These are phyloP conservation scores for Candida sp. DNA, from an alignment of 1,139 yeast species.

Conservation along the genomic window DNA sequence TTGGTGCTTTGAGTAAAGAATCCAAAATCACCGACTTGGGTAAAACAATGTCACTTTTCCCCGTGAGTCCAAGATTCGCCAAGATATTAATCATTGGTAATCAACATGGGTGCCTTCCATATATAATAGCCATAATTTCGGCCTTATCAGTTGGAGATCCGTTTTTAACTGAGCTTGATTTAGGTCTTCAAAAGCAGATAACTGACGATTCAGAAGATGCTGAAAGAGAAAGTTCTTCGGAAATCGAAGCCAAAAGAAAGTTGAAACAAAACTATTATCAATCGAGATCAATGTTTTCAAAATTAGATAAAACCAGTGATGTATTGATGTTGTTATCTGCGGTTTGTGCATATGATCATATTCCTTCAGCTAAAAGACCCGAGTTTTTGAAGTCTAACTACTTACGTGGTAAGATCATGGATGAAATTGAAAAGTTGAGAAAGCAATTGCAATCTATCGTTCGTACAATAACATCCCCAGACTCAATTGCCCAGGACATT, in stretches of 20 bases:
- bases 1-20: constrained; percentile 73
- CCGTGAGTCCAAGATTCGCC: constrained; percentile 90
- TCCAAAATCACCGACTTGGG: constrained; percentile 73
- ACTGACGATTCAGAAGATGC: constrained; percentile 28
- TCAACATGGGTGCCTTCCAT: constrained; percentile 82
- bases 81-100: constrained; percentile 87
- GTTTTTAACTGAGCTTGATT: constrained; percentile 68
- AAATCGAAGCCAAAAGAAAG: constrained; percentile 36
- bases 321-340: constrained; percentile 75
- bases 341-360: constrained; percentile 85
- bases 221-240: constrained; percentile 30
- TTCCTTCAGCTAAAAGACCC: constrained; percentile 42
- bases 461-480: constrained; percentile 51
- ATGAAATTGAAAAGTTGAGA: constrained; percentile 79
- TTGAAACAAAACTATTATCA: constrained; percentile 49
- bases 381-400: constrained; percentile 58
- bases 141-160: constrained; percentile 96
- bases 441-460: constrained; percentile 77
- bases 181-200: constrained; percentile 44
- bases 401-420: constrained; percentile 70
- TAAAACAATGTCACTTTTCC: constrained; percentile 82
- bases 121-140: constrained; percentile 85
- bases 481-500: constrained; percentile 47
- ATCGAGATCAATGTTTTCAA: constrained; percentile 58
- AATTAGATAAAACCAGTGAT: constrained; percentile 72